Evolutionary conservation across 495 filamentous ascomycete species (phyloP), one percentile per base, ranked within the genome.

Genomic region (Aspergillus olivimuriae): DNA sequence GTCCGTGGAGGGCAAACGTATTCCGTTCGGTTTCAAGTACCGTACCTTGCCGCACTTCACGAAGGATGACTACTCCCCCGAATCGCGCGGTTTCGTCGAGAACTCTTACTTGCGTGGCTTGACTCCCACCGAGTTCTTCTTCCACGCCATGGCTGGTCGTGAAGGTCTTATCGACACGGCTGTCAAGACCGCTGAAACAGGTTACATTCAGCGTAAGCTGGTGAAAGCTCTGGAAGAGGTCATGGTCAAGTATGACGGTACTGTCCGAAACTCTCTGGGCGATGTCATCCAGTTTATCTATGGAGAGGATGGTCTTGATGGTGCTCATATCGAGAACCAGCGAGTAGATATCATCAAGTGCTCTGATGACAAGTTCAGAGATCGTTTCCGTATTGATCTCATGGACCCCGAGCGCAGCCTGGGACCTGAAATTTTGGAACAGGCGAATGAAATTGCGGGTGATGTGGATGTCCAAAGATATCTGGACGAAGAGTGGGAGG

Each of bases 151-250:
- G 92, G 92, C 92, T 69, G 92, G 92, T 86, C 83, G 92, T 70
- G 92, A 99, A 67, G 92, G 92, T 92, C 74, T 99, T 34, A 99
- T 99, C 53, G 92, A 99, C 78, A 99, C 92, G 16, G 92, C 92
- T 53, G 92, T 99, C 60, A 99, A 99, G 76, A 99, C 92, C 47
- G 92, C 92, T 24, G 92, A 99, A 59, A 99, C 92, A 32, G 92
- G 92, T 68, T 99, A 99, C 62, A 97, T 99, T 51, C 92, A 99
- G 66, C 87, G 92, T 65, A 86, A 94, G 67, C 75, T 99, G 28
- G 92, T 99, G 58, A 99, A 99, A 66, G 92, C 92, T 8, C 73
- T 99, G 17, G 92, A 99, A 73, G 92, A 99, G 58, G 87, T 96
- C 15, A 94, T 89, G 78, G 87, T 89, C 24, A 94, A 92, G 60